Evolutionary conservation across 2,329 filamentous ascomycete species (phyloP), one percentile per base, ranked within the genome.

Genomic region (Exophiala sp.): DNA sequence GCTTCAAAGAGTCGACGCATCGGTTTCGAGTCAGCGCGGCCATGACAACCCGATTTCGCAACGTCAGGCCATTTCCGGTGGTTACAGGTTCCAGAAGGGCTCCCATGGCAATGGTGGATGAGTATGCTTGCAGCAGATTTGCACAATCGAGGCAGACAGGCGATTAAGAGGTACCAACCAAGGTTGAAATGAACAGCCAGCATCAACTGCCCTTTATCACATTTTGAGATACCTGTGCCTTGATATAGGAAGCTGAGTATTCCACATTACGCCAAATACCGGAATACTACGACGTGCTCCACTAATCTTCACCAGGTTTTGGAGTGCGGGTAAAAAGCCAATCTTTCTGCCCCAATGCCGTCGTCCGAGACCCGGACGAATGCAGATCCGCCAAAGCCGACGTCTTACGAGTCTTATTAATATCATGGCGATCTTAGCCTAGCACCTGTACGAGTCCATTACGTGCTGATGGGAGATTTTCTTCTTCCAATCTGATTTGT

Each of bases 21-120:
- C 63, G 64, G 33, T 66, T 66, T 11, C 65, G 63, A 2, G 65
- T 65, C 59, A 66, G 59, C 3, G 65, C 61, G n/a, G 57, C 60
- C 62, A 66, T 66, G 11, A 45, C 57, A 18, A 65, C 54, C 9
- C 64, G 62, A 42, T 64, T 64, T 39, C 20, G 42, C 21, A 50
- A 33, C 18, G 3, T n/a, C 3, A 41, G 9, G 36, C 35, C 35
- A 12, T 29, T 50, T 11, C 3, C 35, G 6, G 21, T 41, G 36
- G 35, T 50, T 5, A 41, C 6, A 8, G 47, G 35, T 34, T 50
- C 14, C 8, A 50, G 18, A 7, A 47, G 29, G 33, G 29, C 5
- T 11, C 5, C 35, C 44, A 47, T 47, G 44, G 35, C 35, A 38
- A 38, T 5, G 35, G 10, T 8, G 5, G 18, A n/a, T 5, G 14